Evolutionary conservation across 176 grass and related monocot species (phyloP), one percentile per base, ranked within the genome.

Genomic region (Oryza coarctata): DNA sequence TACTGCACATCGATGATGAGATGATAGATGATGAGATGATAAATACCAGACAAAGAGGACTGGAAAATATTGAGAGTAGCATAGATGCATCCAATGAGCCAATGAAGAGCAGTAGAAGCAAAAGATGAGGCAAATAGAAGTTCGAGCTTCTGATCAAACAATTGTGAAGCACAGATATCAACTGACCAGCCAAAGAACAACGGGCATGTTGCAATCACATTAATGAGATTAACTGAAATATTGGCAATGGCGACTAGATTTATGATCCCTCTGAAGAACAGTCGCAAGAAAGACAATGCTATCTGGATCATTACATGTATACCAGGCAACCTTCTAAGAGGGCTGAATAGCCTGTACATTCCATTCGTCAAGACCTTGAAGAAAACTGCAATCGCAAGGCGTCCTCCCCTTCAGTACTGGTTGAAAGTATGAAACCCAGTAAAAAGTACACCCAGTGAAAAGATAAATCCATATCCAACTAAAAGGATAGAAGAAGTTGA

Each of bases 21-120:
- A 39, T 35, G 6, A 13, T 23, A 69, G 44, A 63, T 63, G 63
- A 2, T 34, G 8, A 62, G 9, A 39, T 35, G 6, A 13, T 23
- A 31, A n/a, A 82, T 76, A 87, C 85, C 78, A 7, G 30, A 31
- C 40, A 7, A 82, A 70, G 15, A 81, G 34, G 3, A 47, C 65
- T 76, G 72, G 17, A 68, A 60, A 82, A 60, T 34, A 12, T 70
- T 18, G 15, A 6, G 10, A 31, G 36, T 6, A 87, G 30, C 62
- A 47, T 13, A 82, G 38, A 45, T 58, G 64, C 47, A 75, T 44
- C 85, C 85, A 13, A 70, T n/a, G 61, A 82, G 11, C 85, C 85
- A 87, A 44, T 87, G 79, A 82, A 82, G 79, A 47, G 79, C 49
- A 29, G 38, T 70, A 50, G 85, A 87, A 70, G 50, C 64, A 87